Evolutionary conservation across 2,329 filamentous ascomycete species (phyloP), one percentile per base, ranked within the genome.

Genomic region (Alternaria angustiovoidea): DNA sequence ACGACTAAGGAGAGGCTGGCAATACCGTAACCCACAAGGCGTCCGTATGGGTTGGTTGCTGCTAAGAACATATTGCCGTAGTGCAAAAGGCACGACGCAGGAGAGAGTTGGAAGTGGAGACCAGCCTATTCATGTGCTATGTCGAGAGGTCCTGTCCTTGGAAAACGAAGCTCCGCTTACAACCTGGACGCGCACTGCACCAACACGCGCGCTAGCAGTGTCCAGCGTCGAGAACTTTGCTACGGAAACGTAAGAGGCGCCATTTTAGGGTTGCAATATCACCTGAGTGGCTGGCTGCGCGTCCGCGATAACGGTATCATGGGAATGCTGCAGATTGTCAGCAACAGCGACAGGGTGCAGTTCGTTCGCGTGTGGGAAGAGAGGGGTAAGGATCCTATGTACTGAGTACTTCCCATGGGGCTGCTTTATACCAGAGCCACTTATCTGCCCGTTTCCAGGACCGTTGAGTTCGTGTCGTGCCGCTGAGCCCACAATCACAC

Each of bases 381-480:
- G 57, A 62, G 55, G 56, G 59, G 55, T 55, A 54, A 56, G 14
- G 59, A 51, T 56, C 51, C 58, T 18, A 56, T 58, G 51, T 63
- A 64, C 56, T 60, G 51, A 62, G 57, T 64, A 67, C 57, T 32
- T 62, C 24, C 32, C 55, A 49, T 26, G 46, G 44, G 52, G 53
- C 47, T 51, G 44, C 54, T 66, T 54, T 67, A 65, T 65, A 66
- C 57, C 51, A 54, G 32, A 48, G 48, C 43, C 55, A 62, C 32
- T 59, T 52, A 64, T 60, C 52, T 54, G 36, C 48, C 51, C 59
- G 51, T 63, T 56, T 59, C 47, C 61, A 57, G 46, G 53, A 32
- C 55, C 57, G 67, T 68, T 65, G 62, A 67, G 59, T 59, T 63
- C 63, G 66, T 64, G 51, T 65, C 57, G 59, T 69, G 64, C 64